Base-by-base conservation (phyloP, 306 rosid genomes). In the Glycine tomentella region DNA sequence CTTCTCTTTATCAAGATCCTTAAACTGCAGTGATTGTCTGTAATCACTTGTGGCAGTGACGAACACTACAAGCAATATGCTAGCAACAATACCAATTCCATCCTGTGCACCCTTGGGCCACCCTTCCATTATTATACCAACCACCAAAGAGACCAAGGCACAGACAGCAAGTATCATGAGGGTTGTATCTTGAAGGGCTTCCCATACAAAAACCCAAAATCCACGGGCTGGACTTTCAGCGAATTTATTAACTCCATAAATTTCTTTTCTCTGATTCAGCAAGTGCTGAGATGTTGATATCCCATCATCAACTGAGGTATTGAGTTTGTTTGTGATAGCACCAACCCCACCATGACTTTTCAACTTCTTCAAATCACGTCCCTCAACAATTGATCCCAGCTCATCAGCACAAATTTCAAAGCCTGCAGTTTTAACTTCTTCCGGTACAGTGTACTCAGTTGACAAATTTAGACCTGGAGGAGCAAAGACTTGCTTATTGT, bases 71-170 rank as follows among this genome's bases (percentile, higher is more conserved):
- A 95, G 97, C 87, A 95, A 90, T 86, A 95, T 95, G 82, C 99
- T 95, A 0, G 99, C 99, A 88, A 93, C 99, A 81, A 95, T 95
- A 84, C 99, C 99, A 31, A 95, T 90, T 81, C 99, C 99, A 85
- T 95, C 99, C 34, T 95, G 97, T 45, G 99, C 97, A 83, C 99
- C 99, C 89, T 86, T 91, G 49, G 99, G 99, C 99, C 99, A 95
- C 75, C 99, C 99, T 87, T 95, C 97, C 91, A 88, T 83, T 34
- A 83, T 81, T 79, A 95, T 83, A 61, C 99, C 99, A 81, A 93
- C 96, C 77, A 93, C 75, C 81, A 93, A 90, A 72, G 99, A 95
- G 80, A 89, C 90, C 61, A 89, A 58, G 42, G 99, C 96, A 74
- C 99, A 95, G 81, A 85, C 73, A 42, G 87, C 98, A 56, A 95